These are phyloP conservation scores for Arctostaphylos glauca DNA, from an alignment of 148 eudicot genomes.

Conservation along the genomic window DNA sequence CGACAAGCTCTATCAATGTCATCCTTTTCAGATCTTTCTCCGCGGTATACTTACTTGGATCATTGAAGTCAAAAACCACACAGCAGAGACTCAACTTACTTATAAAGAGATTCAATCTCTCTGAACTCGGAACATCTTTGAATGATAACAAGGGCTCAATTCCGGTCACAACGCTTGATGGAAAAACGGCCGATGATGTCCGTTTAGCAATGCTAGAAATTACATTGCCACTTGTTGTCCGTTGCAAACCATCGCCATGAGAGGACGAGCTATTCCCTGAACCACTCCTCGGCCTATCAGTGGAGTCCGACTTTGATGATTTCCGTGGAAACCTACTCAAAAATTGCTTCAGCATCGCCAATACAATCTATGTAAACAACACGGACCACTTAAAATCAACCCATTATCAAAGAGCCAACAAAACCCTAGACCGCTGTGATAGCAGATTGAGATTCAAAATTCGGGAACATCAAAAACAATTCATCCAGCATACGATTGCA, in stretches of 20 bases:
- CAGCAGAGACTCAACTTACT: conserved; percentile 90
- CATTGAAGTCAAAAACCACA: conserved; percentile 71
- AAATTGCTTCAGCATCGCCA: conserved; percentile 80
- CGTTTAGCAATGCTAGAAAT: conserved; percentile 44
- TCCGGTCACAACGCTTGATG: conserved; percentile 63
- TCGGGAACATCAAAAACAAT: neutral
- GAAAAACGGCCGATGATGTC: conserved; percentile 82
- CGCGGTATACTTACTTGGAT: conserved; percentile 48
- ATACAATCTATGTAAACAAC: neutral
- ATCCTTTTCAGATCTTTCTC: conserved; percentile 76
- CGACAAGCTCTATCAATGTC: conserved; percentile 71
- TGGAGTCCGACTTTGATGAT: conserved; percentile 51
- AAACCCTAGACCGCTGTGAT: conserved; percentile 25
- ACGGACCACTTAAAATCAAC: conserved; percentile 16
- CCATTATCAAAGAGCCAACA: conserved; percentile 19
- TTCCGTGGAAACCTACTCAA: conserved; percentile 71
- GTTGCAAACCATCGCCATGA: conserved; percentile 19
- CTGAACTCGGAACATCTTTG: conserved; percentile 73
- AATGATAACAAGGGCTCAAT: conserved; percentile 78
- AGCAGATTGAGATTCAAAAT: conserved; percentile 11
- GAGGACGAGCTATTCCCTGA: conserved; percentile 20
- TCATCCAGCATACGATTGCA: neutral
- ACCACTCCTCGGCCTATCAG: conserved; percentile 31
- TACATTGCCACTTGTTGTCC: conserved; percentile 30
- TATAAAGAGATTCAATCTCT: conserved; percentile 76